Conservation (phyloP, 2,329 filamentous ascomycete genomes). For the Curvularia verruculosa region DNA sequence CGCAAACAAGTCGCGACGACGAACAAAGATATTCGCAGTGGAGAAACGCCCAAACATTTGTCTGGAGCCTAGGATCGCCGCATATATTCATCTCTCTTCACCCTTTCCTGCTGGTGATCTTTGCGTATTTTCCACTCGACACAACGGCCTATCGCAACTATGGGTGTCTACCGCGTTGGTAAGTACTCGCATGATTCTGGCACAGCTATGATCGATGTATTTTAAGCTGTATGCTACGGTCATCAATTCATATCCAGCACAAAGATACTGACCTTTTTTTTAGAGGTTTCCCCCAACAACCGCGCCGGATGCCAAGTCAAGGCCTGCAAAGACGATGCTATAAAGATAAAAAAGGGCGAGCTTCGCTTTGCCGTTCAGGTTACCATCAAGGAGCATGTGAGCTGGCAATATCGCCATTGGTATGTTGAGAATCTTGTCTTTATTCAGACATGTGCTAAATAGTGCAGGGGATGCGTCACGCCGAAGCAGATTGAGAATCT, state of each 20-base stretch:
- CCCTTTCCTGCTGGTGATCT: not conserved
- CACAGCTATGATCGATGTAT: not conserved
- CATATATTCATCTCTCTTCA: conserved; percentile 8
- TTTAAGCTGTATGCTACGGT: not conserved
- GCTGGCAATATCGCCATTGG: conserved; percentile 88
- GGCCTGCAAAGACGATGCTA: conserved; percentile 71
- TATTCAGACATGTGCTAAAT: conserved; percentile 12
- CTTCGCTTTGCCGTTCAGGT: conserved; percentile 79
- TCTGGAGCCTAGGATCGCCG: not conserved
- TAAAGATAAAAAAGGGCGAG: conserved; percentile 74
- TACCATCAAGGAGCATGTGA: conserved; percentile 63
- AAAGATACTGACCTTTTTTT: conserved; percentile 4
- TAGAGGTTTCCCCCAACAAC: conserved; percentile 54
- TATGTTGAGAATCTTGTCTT: conserved; percentile 52
- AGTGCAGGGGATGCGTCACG: conserved; percentile 81
- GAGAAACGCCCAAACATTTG: not conserved
- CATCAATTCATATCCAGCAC: not conserved
- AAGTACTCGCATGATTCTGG: conserved; percentile 9
- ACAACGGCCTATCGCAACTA: conserved; percentile 17
- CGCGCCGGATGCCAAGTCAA: conserved; percentile 75
- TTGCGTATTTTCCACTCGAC: not conserved
- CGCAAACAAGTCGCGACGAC: conserved; percentile 18
- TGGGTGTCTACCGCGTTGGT: conserved; percentile 41
- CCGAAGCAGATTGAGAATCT: conserved; percentile 73
- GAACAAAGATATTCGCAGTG: not conserved